Base-by-base conservation (phyloP, 139 green algal genomes). In the Diplosphaera chodatii region DNA sequence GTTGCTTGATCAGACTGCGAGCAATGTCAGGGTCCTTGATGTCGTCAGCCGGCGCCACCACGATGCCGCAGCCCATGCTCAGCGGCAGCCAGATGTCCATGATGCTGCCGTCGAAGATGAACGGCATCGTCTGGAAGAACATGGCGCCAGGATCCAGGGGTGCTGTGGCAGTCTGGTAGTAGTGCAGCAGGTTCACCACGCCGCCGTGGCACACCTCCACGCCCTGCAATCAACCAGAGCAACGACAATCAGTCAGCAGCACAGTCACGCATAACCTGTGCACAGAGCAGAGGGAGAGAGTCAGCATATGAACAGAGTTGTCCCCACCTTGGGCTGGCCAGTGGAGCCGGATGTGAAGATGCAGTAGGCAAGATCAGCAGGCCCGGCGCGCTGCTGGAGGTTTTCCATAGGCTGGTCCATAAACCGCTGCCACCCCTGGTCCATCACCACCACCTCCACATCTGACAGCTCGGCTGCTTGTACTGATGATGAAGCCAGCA, bases 261-360 rank as follows among this genome's bases (percentile, higher is more conserved):
- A 5, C 48, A n/a, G n/a, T 48, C 37, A 48, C 37, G 10, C 37
- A 20, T 48, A 20, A 10, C 6, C 37, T 48, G 10, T 48, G 37
- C 8, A 48, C 10, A 10, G 8, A 48, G 10, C 37, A 48, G 37
- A 10, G 37, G 37, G 8, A 20, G 37, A 48, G 10, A 48, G 37
- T 48, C 37, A 48, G 37, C 8, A 20, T 48, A 6, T 48, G 37
- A 6, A 10, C 8, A 6, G 6, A 20, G 8, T 20, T 20, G 37
- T 10, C 8, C 37, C 10, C 3, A 59, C 82, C 75, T 91, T 91
- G 59, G 86, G 86, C 1, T 65, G 59, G 22, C 86, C 86, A 5
- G 86, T 91, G 1, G 75, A 83, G 29, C 86, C 86, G 16, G 74
- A 84, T 27, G 86, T 91, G 79, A 87, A 91, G 40, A 87, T 86